Conservation (phyloP, 768 basidiomycete genomes). For the Collybiopsis confluens region DNA sequence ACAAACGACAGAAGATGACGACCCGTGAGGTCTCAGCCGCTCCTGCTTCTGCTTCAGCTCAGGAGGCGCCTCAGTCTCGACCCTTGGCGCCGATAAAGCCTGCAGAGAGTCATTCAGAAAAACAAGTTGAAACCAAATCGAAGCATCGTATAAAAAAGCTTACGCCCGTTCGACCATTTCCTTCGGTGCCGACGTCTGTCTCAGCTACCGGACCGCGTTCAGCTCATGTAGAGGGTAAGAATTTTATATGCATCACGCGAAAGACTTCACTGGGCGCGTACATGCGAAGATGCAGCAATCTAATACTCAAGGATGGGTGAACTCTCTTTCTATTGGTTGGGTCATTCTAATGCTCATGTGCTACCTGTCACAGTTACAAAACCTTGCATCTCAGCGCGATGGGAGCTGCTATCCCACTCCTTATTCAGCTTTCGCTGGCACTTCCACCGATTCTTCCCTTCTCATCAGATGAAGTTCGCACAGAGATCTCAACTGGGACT, state of each 20-base stretch:
- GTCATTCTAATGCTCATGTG: background rate
- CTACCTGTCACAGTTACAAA: conserved; percentile 50
- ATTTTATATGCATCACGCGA: conserved; percentile 75
- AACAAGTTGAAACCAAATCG: conserved; percentile 16
- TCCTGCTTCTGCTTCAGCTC: no score
- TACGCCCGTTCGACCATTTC: conserved; percentile 69
- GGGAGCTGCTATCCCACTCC: conserved; percentile 86
- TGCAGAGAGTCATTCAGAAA: no score
- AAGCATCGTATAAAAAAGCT: conserved; percentile 54
- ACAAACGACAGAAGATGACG: background rate
- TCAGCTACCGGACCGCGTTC: conserved; percentile 81
- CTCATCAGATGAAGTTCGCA: conserved; percentile 54
- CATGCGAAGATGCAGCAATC: conserved; percentile 71
- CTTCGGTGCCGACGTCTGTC: conserved; percentile 69
- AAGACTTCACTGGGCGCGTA: conserved; percentile 71
- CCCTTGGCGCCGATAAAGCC: no score
- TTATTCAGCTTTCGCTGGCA: conserved; percentile 64
- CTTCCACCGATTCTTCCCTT: conserved; percentile 73
- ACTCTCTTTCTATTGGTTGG: conserved; percentile 17
- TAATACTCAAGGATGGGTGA: conserved; percentile 70
- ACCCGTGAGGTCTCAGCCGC: no score
- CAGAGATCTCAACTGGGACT: conserved; percentile 63
- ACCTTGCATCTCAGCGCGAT: conserved; percentile 74
- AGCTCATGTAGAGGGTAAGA: conserved; percentile 75
- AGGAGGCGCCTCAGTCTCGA: background rate